Evolutionary conservation across 768 basidiomycete species (phyloP).

Genomic region (Russula abietina): DNA sequence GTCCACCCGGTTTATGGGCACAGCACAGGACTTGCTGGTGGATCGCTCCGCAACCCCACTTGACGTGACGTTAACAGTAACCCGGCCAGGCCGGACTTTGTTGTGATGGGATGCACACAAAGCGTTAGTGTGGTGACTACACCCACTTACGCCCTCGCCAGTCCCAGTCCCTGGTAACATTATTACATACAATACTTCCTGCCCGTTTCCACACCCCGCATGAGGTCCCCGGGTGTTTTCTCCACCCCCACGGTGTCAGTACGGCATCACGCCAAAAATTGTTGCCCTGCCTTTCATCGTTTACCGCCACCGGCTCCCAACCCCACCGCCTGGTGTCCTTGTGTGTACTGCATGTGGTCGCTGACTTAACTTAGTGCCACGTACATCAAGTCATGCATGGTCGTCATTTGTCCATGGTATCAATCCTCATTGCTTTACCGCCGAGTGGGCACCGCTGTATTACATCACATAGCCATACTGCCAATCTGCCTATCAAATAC

Average conservation of each 20-base stretch:
- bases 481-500: background rate
- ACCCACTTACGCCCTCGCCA: background rate
- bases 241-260: background rate
- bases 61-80: background rate
- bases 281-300: background rate
- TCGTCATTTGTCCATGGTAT: background rate
- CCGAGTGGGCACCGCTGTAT: conserved; percentile 4
- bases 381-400: background rate
- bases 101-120: background rate
- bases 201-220: background rate
- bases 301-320: background rate
- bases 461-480: conserved; percentile 5
- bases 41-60: background rate
- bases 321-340: background rate
- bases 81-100: background rate
- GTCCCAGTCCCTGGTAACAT: background rate
- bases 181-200: no score
- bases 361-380: background rate
- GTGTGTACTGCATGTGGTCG: background rate
- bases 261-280: background rate
- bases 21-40: background rate
- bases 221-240: background rate
- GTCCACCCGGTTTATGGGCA: background rate
- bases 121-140: background rate
- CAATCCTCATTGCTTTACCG: background rate